phyloP scores from a whole-genome alignment of 2,329 filamentous ascomycete species.

The Aspergillus costaricaensis region DNA sequence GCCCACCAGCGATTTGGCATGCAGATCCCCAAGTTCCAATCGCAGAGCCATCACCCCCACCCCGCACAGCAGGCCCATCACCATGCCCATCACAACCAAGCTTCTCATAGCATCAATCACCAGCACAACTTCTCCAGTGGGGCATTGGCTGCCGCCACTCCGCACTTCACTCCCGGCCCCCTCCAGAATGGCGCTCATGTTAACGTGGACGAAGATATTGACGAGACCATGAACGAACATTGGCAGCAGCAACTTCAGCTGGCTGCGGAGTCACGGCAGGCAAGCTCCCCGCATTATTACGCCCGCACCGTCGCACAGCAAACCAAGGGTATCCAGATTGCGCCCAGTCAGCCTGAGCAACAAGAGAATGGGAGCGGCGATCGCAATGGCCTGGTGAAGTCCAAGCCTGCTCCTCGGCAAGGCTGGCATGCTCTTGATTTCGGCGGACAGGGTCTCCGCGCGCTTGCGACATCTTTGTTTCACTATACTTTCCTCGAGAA shows the following conservation, averaged over 20 bases:
- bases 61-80: slow-evolving; percentile 48
- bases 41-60: slow-evolving; percentile 49
- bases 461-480: slow-evolving; percentile 78
- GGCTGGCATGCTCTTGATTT: slow-evolving; percentile 94
- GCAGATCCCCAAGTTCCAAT: slow-evolving; percentile 51
- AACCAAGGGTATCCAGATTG: slow-evolving; percentile 48
- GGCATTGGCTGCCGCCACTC: slow-evolving; percentile 49
- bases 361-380: slow-evolving; percentile 55
- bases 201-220: slow-evolving; percentile 57
- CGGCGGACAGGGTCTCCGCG: slow-evolving; percentile 90
- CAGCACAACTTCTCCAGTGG: slow-evolving; percentile 54
- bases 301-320: slow-evolving; percentile 50
- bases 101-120: slow-evolving; percentile 48
- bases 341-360: slow-evolving; percentile 52
- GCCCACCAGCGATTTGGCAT: slow-evolving; percentile 52
- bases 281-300: slow-evolving; percentile 73
- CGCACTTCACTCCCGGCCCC: slow-evolving; percentile 61
- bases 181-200: slow-evolving; percentile 62
- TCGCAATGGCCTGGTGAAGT: slow-evolving; percentile 66
- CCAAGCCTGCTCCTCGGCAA: slow-evolving; percentile 62
- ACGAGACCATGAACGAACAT: slow-evolving; percentile 66
- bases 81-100: slow-evolving; percentile 46
- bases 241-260: slow-evolving; percentile 87
- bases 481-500: slow-evolving; percentile 86
- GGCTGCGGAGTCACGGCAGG: slow-evolving; percentile 71